Base-by-base conservation (phyloP, 2,329 filamentous ascomycete genomes). In the Cytospora piceae region DNA sequence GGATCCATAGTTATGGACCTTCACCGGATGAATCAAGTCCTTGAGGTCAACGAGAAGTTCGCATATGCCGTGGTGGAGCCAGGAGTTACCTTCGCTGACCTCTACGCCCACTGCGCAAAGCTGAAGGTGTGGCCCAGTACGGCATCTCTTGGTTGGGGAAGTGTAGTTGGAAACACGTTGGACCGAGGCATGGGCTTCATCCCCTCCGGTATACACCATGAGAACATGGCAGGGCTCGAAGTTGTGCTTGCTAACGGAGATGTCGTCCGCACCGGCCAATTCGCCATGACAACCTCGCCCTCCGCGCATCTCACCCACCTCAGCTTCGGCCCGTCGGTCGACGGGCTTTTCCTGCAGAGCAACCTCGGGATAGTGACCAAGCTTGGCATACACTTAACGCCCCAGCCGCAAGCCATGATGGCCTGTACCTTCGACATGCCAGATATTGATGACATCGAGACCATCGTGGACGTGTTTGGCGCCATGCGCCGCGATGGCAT, bases 351-450 rank as follows among this genome's bases (percentile, higher is more conserved):
- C 70, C 73, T 82, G 1, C 83, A 86, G 70, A 81, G 78, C 17
- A 85, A 83, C 64, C 74, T 85, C 8, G 84, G 83, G 2, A 81
- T 86, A 31, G 82, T 85, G 6, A 83, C 82, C 4, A 86, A 86
- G 71, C 81, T 87, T 76, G 83, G 83, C 0, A 77, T 86, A 60
- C 75, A 74, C 69, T 65, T 79, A 59, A 77, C 74, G 15, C 75
- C 76, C 5, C 76, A 77, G 64, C 77, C 80, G 7, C 77, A 81
- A 67, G 79, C 80, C 0, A 83, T 76, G 71, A 80, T 82, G 78
- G 77, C 77, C 0, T 82, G 80, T 70, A 73, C 75, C 12, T 81
- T 82, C 62, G 75, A 78, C 66, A 79, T 82, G 75, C 78, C 79
- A 2, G 76, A 79, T 11, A 76, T 80, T 29, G 79, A 81, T 8